Evolutionary conservation across 495 filamentous ascomycete genomes (phyloP).

Genomic region (Penicillium riverlandense): DNA sequence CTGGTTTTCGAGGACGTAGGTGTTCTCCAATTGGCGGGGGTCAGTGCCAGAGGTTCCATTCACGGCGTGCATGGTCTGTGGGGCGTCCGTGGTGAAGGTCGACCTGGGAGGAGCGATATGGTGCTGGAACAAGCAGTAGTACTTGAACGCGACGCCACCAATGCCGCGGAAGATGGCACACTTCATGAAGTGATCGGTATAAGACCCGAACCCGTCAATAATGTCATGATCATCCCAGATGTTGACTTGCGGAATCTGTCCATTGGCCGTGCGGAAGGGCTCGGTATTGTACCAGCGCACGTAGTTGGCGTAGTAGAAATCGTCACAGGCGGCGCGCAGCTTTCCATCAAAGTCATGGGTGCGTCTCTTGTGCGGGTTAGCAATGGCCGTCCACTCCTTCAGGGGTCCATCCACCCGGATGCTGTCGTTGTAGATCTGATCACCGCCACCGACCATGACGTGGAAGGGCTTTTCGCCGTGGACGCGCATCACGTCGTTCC

Average conservation of each 20-base stretch:
- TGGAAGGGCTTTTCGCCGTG: slow-evolving; percentile 71
- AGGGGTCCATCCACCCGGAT: slow-evolving; percentile 79
- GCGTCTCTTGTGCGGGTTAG: slow-evolving; percentile 74
- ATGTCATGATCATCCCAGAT: slow-evolving; percentile 95
- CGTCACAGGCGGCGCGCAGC: slow-evolving; percentile 71
- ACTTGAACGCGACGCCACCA: slow-evolving; percentile 78
- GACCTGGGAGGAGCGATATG: slow-evolving; percentile 75
- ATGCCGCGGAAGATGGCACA: slow-evolving; percentile 89
- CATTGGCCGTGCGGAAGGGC: slow-evolving; percentile 78
- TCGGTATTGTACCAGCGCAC: slow-evolving; percentile 77
- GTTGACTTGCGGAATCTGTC: slow-evolving; percentile 84
- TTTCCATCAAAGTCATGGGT: slow-evolving; percentile 67
- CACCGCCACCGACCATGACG: slow-evolving; percentile 92
- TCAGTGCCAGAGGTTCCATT: slow-evolving; percentile 50
- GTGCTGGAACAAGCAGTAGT: slow-evolving; percentile 93
- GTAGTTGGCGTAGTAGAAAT: slow-evolving; percentile 88
- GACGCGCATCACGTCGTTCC: slow-evolving; percentile 81
- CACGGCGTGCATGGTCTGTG: slow-evolving; percentile 42
- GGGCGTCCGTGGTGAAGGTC: slow-evolving; percentile 70
- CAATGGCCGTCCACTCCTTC: slow-evolving; percentile 69
- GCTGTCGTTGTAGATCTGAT: slow-evolving; percentile 93
- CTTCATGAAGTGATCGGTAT: slow-evolving; percentile 89
- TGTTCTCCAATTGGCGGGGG: slow-evolving; percentile 57
- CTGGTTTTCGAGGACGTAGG: slow-evolving; percentile 56
- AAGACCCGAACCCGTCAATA: slow-evolving; percentile 89